Base-by-base conservation (phyloP, 495 filamentous ascomycete genomes). In the Aspergillus baeticus region DNA sequence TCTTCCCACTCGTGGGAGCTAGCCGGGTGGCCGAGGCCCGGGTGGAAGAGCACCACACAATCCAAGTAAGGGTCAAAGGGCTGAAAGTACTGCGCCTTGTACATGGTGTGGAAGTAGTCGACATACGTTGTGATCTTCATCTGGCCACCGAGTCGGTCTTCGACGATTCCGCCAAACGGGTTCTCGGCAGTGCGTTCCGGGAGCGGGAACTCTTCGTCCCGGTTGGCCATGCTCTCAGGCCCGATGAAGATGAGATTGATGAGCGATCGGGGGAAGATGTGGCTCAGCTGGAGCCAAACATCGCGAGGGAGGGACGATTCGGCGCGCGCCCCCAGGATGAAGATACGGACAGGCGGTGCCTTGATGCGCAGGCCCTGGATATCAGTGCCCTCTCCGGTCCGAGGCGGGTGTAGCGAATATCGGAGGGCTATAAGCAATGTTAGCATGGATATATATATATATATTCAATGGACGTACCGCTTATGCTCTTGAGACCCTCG, bases 31-130 rank as follows among this genome's bases (percentile, higher is more conserved):
- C 94, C 94, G 18, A 99, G 77, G 6, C 94, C 94, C 2, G 94
- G 94, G 69, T 99, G 94, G 78, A 97, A 99, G 48, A 96, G 80
- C 64, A 99, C 83, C 63, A 99, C 92, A 67, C 86, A 90, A 75
- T 99, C 94, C 62, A 99, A 93, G 69, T 99, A 99, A 1, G 94
- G 94, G 69, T 99, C 94, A 71, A 90, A 97, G 0, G 95, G 95
- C 21, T 88, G 81, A 76, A 98, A 99, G 53, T 89, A 78, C 29
- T 87, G 83, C 1, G 93, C 86, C 63, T 93, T 84, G 73, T 98
- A 92, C 64, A 99, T 81, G 1, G 91, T 97, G 69, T 99, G 92
- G 77, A 92, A 99, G 73, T 99, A 97, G 56, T 99, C 95, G 21
- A 97, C 92, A 63, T 91, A 96, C 0, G 94, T 99, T 64, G 84